Evolutionary conservation across 176 grass and related monocot genomes (phyloP).

Genomic region (Cocos nucifera): DNA sequence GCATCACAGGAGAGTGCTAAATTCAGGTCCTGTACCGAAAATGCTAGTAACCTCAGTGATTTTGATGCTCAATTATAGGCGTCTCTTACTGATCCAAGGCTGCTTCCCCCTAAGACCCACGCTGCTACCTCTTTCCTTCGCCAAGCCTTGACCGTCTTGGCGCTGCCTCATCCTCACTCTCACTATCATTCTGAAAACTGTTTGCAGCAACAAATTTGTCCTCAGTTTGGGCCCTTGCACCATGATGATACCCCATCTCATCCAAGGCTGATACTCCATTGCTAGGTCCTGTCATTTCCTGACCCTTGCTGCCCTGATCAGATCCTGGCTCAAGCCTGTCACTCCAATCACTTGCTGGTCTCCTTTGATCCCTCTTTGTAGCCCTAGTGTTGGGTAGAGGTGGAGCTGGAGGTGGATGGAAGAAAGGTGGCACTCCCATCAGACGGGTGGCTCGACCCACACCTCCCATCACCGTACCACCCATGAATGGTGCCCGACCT

Average conservation of each 20-base stretch:
- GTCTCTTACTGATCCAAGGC: neutral
- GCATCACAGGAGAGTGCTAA: too few relatives aligned
- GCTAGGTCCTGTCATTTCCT: constrained; percentile 31
- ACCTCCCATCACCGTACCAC: constrained; percentile 58
- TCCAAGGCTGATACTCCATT: constrained; percentile 32
- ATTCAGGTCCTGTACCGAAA: too few relatives aligned
- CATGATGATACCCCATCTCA: constrained; percentile 11
- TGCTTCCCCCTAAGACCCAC: constrained; percentile 23
- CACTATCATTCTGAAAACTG: constrained; percentile 47
- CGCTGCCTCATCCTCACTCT: constrained; percentile 78
- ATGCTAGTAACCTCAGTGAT: neutral
- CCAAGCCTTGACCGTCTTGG: constrained; percentile 64
- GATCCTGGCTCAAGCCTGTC: constrained; percentile 45
- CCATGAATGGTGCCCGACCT: constrained; percentile 56
- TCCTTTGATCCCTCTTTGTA: constrained; percentile 53
- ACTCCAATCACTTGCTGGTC: constrained; percentile 34
- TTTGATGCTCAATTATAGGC: neutral
- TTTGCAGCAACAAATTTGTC: constrained; percentile 33
- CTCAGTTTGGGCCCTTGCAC: constrained; percentile 32
- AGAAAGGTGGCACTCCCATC: constrained; percentile 65
- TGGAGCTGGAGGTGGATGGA: constrained; percentile 23
- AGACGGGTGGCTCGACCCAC: constrained; percentile 65
- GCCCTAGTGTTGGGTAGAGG: constrained; percentile 23
- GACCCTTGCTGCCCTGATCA: constrained; percentile 60
- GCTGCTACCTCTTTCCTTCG: constrained; percentile 21